Evolutionary conservation across 2,329 filamentous ascomycete species (phyloP).

Genomic region (Microsporum ferrugineum): DNA sequence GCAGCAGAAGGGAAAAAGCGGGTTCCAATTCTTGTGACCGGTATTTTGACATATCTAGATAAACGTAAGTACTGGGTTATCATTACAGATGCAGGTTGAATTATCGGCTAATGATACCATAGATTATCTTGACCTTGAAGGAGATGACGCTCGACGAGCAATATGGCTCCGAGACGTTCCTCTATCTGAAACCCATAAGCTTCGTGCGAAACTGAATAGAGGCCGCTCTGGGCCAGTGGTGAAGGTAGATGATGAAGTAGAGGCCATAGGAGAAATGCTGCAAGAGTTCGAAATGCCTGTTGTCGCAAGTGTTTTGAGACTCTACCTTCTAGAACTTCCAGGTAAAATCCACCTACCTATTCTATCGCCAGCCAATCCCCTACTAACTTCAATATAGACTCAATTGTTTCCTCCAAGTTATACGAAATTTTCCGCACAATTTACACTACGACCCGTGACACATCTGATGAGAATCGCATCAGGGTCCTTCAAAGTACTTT

Average conservation of each 20-base stretch:
- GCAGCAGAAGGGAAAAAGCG: constrained; percentile 79
- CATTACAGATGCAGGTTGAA: background rate
- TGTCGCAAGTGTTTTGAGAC: constrained; percentile 80
- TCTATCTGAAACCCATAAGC: constrained; percentile 68
- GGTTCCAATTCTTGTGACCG: constrained; percentile 83
- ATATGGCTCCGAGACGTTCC: constrained; percentile 95
- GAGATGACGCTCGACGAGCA: constrained; percentile 78
- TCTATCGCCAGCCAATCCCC: too few species aligned
- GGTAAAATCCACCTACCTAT: constrained; percentile 45
- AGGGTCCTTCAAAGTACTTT: constrained; percentile 91
- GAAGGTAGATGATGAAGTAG: background rate
- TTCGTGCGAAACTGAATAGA: constrained; percentile 74
- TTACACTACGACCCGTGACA: constrained; percentile 69
- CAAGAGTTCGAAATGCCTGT: constrained; percentile 88
- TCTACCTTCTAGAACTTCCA: constrained; percentile 89
- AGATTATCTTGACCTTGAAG: constrained; percentile 92
- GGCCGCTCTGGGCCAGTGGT: constrained; percentile 60
- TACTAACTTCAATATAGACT: constrained; percentile 49
- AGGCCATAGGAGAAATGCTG: constrained; percentile 47
- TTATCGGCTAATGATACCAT: background rate
- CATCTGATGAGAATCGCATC: constrained; percentile 65
- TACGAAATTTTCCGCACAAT: constrained; percentile 99
- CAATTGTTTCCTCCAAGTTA: constrained; percentile 93
- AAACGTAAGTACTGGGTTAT: constrained; percentile 44
- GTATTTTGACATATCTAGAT: constrained; percentile 86